These are phyloP conservation scores for Wickerhamiella brachini DNA, from an alignment of 805 yeast species.

Conservation along the genomic window DNA sequence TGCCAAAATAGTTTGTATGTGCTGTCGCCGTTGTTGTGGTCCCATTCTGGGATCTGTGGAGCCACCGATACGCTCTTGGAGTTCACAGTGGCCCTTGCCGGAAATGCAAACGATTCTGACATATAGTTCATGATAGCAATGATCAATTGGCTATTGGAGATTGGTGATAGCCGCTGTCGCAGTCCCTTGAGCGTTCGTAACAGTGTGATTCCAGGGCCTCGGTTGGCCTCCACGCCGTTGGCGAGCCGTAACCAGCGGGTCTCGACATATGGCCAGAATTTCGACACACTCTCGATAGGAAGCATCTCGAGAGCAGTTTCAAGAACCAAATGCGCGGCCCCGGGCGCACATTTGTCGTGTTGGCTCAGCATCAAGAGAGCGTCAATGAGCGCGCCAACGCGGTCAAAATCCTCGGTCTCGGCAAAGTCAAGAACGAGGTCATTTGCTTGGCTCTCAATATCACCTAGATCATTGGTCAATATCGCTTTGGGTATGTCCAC, in stretches of 20 bases:
- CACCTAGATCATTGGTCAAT: neutral
- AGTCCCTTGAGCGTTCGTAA: slow-evolving; percentile 6
- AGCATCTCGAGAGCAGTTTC: slow-evolving; percentile 2
- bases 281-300: neutral
- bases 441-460: neutral
- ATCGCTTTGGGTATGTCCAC: neutral
- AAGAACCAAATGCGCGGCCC: neutral
- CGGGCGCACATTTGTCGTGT: neutral
- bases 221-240: slow-evolving; percentile 1
- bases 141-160: neutral
- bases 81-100: neutral
- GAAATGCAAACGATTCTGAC: neutral
- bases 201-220: slow-evolving; percentile 6
- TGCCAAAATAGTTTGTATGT: neutral
- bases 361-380: neutral
- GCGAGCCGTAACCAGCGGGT: neutral
- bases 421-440: neutral
- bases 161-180: slow-evolving; percentile 6
- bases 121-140: slow-evolving; percentile 1
- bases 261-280: slow-evolving; percentile 6
- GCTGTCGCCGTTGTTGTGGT: neutral
- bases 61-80: neutral
- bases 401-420: slow-evolving; percentile 1
- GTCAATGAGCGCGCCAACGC: neutral
- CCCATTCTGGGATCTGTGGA: neutral